Base-by-base conservation (phyloP, 225 moss, liverwort and hornwort species). In the Climacium dendroides region DNA sequence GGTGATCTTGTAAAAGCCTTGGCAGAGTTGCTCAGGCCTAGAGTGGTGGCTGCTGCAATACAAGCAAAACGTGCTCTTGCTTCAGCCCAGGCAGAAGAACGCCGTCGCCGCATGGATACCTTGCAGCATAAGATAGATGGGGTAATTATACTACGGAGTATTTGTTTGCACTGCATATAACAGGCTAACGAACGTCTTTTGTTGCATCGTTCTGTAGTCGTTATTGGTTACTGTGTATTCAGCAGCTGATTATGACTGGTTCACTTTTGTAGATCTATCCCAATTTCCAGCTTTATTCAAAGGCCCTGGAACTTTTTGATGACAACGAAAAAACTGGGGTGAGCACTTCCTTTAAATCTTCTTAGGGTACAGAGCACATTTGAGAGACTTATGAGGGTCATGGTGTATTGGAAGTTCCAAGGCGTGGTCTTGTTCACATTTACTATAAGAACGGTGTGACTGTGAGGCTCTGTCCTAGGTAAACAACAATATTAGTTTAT, bases 281-380 rank as follows among this genome's bases (percentile, higher is more conserved):
- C 55, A 94, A 92, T 90, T 92, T 97, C 54, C 97, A 99, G 84
- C 93, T 97, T 74, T 99, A 93, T 93, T 85, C 92, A 76, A 97
- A 93, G 88, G 96, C 97, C 53, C 90, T 96, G 77, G 97, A 99
- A 72, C 94, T 97, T 54, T 99, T 99, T 73, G 95, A 92, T 79
- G 97, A 95, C 57, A 96, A 95, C 87, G 92, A 92, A 74, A 93
- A 87, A 85, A 96, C 89, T 74, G 89, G 83, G 89, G 98, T 99
- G 88, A 92, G 98, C 70, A 76, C 47, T 66, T 66, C 19, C 48
- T 70, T 66, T 30, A 9, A 66, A n/a, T 78, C 48, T 87, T 79
- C 34, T 37, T 30, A 73, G 59, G 54, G 66, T 70, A 74, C 32
- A 66, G 65, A 85, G 61, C 79, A 55, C 32, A 86, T 79, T 74